Conservation (phyloP, 2,329 filamentous ascomycete genomes). For the Colletotrichum coccodes region DNA sequence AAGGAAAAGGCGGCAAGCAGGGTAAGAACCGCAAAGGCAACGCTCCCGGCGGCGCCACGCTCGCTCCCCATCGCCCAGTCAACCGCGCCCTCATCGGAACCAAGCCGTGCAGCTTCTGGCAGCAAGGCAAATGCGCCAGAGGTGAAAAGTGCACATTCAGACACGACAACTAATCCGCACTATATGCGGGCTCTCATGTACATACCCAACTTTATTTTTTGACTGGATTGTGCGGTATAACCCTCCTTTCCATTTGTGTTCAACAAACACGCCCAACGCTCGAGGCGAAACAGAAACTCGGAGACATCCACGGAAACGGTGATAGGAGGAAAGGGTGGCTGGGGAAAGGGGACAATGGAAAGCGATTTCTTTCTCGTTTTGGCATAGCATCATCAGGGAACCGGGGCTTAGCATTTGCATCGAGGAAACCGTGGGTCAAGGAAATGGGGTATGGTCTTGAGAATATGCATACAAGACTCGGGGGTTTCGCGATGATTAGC, state of each 20-base stretch:
- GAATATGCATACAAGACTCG: slow-evolving; percentile 11
- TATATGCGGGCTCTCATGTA: not conserved
- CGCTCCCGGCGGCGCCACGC: slow-evolving; percentile 39
- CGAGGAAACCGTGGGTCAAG: slow-evolving; percentile 4
- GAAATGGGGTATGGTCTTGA: not conserved
- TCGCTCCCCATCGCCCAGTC: slow-evolving; percentile 53
- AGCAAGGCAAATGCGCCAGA: slow-evolving; percentile 77
- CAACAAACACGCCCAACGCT: not conserved
- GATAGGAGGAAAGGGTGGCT: not conserved
- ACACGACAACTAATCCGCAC: slow-evolving; percentile 58
- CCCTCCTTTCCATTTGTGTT: not conserved
- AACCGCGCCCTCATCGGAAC: slow-evolving; percentile 72
- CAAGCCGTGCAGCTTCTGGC: slow-evolving; percentile 76
- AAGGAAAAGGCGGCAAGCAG: slow-evolving; percentile 46
- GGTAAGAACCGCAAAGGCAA: slow-evolving; percentile 50
- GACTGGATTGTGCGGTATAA: not conserved
- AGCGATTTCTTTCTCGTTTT: not conserved
- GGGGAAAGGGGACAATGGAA: not conserved
- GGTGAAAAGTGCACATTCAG: slow-evolving; percentile 80
- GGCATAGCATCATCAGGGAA: slow-evolving; percentile 25
- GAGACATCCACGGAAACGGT: not conserved
- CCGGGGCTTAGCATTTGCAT: slow-evolving; percentile 25
- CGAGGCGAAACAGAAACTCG: slow-evolving; percentile 3
- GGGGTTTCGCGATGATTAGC: not conserved
- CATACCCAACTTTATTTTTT: not conserved